phyloP scores from a whole-genome alignment of 2,329 filamentous ascomycete species.

The Pyrenophora teres region DNA sequence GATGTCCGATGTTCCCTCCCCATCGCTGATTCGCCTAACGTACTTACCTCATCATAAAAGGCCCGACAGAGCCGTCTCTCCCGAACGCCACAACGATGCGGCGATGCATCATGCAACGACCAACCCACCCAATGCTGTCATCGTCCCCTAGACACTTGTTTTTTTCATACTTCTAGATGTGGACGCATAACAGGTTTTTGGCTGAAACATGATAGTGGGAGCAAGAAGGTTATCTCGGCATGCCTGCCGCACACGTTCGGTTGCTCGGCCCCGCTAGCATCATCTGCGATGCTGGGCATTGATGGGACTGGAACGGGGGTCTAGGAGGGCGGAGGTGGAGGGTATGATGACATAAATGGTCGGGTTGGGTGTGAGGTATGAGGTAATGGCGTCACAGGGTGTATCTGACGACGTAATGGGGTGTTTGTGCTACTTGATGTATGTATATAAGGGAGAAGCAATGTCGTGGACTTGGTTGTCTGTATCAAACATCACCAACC shows the following conservation, averaged over 20 bases:
- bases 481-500: too few species aligned
- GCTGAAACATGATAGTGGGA: background rate
- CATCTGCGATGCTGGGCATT: too few species aligned
- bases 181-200: background rate
- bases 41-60: background rate
- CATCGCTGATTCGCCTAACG: background rate
- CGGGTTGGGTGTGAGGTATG: too few species aligned
- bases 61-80: slow-evolving; percentile 5
- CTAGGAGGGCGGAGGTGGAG: too few species aligned
- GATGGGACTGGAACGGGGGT: too few species aligned
- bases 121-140: slow-evolving; percentile 2
- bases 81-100: background rate
- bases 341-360: too few species aligned
- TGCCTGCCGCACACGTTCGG: background rate
- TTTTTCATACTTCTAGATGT: background rate
- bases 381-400: too few species aligned
- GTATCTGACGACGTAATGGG: too few species aligned
- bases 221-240: background rate
- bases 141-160: background rate
- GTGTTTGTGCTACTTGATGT: too few species aligned
- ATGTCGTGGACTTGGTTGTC: too few species aligned
- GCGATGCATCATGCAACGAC: background rate
- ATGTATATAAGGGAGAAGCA: too few species aligned
- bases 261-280: background rate
- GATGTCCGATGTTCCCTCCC: background rate